Evolutionary conservation across 257 asterid genomes (phyloP).

Genomic region (Rubia yunnanensis): DNA sequence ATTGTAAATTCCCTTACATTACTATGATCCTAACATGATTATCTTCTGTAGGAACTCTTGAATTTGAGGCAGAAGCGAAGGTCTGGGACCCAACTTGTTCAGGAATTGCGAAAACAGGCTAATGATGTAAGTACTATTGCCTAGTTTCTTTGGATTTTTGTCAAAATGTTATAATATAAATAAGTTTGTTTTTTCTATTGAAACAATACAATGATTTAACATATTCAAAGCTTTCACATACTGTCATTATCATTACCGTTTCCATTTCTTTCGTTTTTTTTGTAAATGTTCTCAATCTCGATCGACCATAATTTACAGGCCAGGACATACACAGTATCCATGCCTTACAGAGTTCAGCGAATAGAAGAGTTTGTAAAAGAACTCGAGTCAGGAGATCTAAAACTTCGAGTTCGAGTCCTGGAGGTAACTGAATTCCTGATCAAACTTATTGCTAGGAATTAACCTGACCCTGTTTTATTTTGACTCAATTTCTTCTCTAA

Average conservation of each 20-base stretch:
- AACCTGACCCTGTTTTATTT: not conserved
- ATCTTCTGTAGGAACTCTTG: conserved; percentile 58
- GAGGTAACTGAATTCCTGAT: conserved; percentile 40
- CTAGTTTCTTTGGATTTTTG: not conserved
- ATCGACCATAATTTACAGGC: conserved; percentile 40
- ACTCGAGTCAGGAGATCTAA: conserved; percentile 85
- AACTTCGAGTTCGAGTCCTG: conserved; percentile 92
- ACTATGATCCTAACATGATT: not conserved
- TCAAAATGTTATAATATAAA: not conserved
- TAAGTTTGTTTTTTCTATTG: no score
- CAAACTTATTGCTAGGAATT: not conserved
- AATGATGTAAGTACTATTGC: conserved; percentile 43
- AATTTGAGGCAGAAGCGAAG: conserved; percentile 60
- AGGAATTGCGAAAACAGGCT: conserved; percentile 80
- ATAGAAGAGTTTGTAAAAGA: conserved; percentile 85
- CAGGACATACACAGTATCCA: conserved; percentile 66
- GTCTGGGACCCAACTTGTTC: conserved; percentile 61
- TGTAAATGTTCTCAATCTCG: not conserved
- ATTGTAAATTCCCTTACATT: not conserved
- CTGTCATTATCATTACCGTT: not conserved
- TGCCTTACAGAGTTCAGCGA: conserved; percentile 79
- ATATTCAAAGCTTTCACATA: not conserved
- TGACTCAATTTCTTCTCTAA: not conserved
- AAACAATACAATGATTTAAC: no score
- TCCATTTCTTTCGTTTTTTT: not conserved